Evolutionary conservation across 352 stramenopile genomes (phyloP), one percentile per base, ranked within the genome.

Genomic region (Phytopythium helicoides): DNA sequence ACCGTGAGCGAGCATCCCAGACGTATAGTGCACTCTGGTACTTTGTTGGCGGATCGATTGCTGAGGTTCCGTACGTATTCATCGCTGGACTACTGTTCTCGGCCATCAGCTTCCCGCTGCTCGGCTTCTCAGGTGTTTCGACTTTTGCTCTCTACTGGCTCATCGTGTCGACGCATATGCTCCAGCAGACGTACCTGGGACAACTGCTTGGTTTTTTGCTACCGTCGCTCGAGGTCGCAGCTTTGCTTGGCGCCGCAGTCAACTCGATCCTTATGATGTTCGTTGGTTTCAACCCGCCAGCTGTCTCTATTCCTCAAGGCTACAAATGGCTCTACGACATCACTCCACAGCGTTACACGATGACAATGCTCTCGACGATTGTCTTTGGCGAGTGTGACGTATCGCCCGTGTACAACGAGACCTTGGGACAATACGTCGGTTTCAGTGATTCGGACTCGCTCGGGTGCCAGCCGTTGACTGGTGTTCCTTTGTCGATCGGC

Each of bases 21-120:
- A 95, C 92, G 66, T 98, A 98, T 58, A 74, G 81, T 41, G 60
- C 78, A 16, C 57, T 73, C 10, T 81, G 86, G 54, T 90, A 96
- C 56, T 77, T 74, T 18, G 31, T 94, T 2, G 69, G 86, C 12
- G 84, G 79, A 25, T 85, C 73, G 10, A 44, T 85, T 35, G 74
- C 58, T 58, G 92, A 98, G 71, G 67, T 89, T n/a, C 79, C 76
- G 39, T 87, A 83, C 61, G 68, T 85, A 0, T 71, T 86, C 33
- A 54, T 59, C 2, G 68, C 62, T 1, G 65, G 60, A 23, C 56
- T 87, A 4, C 15, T 87, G n/a, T 89, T 83, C 59, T 76, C 69
- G 4, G 57, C 61, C 39, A 79, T 89, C n/a, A 62, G 79, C 28
- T 89, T 76, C 62, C 78, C 73, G 41, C 56, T 81, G 26, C 71